These are phyloP conservation scores for Buddleja alternifolia DNA, from an alignment of 257 asterid species.

Conservation along the genomic window DNA sequence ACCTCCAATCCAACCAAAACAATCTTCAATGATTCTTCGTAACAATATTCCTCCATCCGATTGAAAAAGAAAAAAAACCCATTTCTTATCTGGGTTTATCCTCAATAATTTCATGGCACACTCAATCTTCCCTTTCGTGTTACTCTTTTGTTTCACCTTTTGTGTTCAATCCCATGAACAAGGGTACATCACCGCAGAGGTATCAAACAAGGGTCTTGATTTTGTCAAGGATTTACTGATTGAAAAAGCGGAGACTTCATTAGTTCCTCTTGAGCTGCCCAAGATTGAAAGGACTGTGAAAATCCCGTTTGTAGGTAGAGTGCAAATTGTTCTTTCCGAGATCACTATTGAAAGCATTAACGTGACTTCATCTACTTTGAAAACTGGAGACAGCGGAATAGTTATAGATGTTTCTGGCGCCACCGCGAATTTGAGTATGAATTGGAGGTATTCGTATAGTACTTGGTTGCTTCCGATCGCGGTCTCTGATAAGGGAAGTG, in stretches of 20 bases:
- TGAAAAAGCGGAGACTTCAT: constrained; percentile 55
- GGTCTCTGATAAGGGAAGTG: constrained; percentile 73
- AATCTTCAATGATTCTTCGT: background rate
- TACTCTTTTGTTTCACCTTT: constrained; percentile 32
- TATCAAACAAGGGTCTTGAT: constrained; percentile 80
- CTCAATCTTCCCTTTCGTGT: constrained; percentile 23
- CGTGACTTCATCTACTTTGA: constrained; percentile 65
- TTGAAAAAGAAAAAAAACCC: background rate
- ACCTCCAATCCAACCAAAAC: background rate
- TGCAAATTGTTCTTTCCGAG: constrained; percentile 55
- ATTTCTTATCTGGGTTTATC: constrained; percentile 2
- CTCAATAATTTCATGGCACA: constrained; percentile 40
- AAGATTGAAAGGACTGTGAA: constrained; percentile 51
- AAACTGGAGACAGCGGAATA: constrained; percentile 70
- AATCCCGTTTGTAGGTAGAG: constrained; percentile 74
- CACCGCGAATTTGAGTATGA: constrained; percentile 75
- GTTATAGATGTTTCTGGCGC: constrained; percentile 75
- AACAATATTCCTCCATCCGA: background rate
- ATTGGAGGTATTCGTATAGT: constrained; percentile 78
- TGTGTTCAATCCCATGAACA: constrained; percentile 52
- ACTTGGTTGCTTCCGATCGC: constrained; percentile 65
- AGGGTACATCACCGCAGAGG: constrained; percentile 54
- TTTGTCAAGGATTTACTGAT: constrained; percentile 70
- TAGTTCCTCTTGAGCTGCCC: constrained; percentile 80
- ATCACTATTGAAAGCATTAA: constrained; percentile 50